Evolutionary conservation across 208 protist genomes (phyloP), one percentile per base, ranked within the genome.

Genomic region (Crithidia sp.): DNA sequence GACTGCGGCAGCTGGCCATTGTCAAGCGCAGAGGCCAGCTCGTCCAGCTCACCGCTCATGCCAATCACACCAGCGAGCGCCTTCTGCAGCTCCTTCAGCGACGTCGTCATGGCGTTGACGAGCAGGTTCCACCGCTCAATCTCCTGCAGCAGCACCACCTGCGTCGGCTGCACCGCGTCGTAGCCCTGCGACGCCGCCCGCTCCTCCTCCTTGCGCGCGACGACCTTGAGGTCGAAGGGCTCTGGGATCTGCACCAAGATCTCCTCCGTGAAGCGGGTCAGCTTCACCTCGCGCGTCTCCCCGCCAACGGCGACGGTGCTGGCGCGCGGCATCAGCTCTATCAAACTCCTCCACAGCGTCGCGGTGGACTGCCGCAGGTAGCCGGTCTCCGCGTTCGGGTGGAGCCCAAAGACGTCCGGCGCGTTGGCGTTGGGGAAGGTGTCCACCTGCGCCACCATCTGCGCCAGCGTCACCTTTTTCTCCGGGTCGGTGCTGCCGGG

Each of bases 141-240:
- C 86, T 99, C 98, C 77, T 99, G 99, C 76, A 99, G 81, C 45
- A 99, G 88, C 43, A 99, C 99, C 55, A 99, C 97, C 76, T 99
- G 94, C 16, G 90, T 97, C 8, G 98, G 98, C 73, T 90, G 81
- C 49, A 95, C 70, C 40, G 68, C 85, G 16, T 88, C 89, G 83
- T 93, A 76, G 44, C 84, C 88, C 40, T 80, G 86, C 56, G 88
- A 73, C 54, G 75, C 58, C 16, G 89, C 88, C 44, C 81, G 79
- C 59, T 89, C 87, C 67, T 76, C 85, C 69, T 96, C 91, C 71
- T 95, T 92, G 64, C 67, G 63, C n/a, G 72, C 67, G 52, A 88
- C 81, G 55, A 98, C 88, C 57, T 85, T 79, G 67, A 92, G 90
- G 74, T 99, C 97, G 79, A 99, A 97, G 28, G 80, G 81, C 72